Conservation (phyloP, 768 basidiomycete species). For the Tubosaeta sp. region DNA sequence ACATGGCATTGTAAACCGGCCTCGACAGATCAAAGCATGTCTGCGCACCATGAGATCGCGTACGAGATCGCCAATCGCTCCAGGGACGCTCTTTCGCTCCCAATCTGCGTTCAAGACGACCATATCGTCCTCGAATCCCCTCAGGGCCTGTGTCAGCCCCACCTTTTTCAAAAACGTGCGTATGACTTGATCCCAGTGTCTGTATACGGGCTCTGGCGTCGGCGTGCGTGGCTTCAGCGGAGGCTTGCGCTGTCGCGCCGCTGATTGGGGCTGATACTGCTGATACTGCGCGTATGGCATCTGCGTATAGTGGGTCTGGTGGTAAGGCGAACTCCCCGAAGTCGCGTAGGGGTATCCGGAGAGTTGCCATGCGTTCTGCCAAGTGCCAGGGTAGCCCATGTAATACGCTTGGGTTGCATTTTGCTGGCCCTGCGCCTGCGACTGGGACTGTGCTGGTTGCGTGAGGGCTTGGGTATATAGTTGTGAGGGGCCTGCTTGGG, state of each 20-base stretch:
- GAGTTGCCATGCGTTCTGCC: constrained; percentile 34
- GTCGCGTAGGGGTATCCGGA: constrained; percentile 30
- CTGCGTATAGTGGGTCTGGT: constrained; percentile 32
- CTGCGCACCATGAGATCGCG: constrained; percentile 46
- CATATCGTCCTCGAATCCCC: constrained; percentile 68
- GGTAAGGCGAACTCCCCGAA: constrained; percentile 29
- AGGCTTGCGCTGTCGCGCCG: constrained; percentile 28
- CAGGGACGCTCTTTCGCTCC: constrained; percentile 55
- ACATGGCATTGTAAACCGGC: neutral
- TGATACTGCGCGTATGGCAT: constrained; percentile 33
- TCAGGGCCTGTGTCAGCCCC: constrained; percentile 53
- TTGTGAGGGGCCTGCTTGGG: constrained; percentile 17
- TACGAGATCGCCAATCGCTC: constrained; percentile 49
- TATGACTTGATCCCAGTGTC: constrained; percentile 60
- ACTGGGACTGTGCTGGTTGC: constrained; percentile 17
- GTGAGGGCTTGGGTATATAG: constrained; percentile 18
- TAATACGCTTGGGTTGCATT: constrained; percentile 29
- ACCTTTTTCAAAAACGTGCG: constrained; percentile 50
- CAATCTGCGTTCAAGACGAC: constrained; percentile 63
- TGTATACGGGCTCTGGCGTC: constrained; percentile 42
- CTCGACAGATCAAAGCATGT: neutral
- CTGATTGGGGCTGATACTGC: constrained; percentile 26
- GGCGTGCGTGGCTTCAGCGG: constrained; percentile 28
- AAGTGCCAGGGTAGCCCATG: constrained; percentile 30
- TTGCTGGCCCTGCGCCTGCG: constrained; percentile 22